phyloP scores from a whole-genome alignment of 257 asterid species.

The Solanum sejunctum region DNA sequence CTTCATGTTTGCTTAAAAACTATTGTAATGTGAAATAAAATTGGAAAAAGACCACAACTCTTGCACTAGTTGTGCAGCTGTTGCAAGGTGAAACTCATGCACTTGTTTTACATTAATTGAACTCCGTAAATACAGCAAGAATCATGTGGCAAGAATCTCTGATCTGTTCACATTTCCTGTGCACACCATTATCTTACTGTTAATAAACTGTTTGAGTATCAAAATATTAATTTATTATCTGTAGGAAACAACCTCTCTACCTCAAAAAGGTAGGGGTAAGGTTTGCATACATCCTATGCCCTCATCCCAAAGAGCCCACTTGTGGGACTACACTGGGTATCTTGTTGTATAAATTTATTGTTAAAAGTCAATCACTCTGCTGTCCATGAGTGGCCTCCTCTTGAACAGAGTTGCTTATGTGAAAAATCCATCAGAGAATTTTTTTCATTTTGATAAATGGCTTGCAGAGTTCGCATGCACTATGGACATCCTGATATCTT shows the following conservation, averaged over 20 bases:
- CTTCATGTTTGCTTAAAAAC: neutral
- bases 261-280: neutral
- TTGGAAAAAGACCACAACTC: neutral
- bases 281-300: neutral
- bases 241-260: neutral
- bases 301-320: neutral
- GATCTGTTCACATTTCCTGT: neutral
- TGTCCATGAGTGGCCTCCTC: neutral
- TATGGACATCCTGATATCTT: slow-evolving; percentile 99
- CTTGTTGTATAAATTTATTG: neutral
- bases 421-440: neutral
- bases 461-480: slow-evolving; percentile 95
- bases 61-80: neutral
- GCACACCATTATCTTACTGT: neutral
- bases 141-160: neutral
- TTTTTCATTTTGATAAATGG: neutral
- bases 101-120: neutral
- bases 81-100: neutral
- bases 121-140: neutral
- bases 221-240: neutral
- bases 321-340: neutral
- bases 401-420: neutral
- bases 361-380: neutral
- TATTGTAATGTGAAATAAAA: neutral
- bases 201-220: neutral